phyloP scores from a whole-genome alignment of 1,284 basidiomycete genomes.

The Papiliotrema nemorosa region DNA sequence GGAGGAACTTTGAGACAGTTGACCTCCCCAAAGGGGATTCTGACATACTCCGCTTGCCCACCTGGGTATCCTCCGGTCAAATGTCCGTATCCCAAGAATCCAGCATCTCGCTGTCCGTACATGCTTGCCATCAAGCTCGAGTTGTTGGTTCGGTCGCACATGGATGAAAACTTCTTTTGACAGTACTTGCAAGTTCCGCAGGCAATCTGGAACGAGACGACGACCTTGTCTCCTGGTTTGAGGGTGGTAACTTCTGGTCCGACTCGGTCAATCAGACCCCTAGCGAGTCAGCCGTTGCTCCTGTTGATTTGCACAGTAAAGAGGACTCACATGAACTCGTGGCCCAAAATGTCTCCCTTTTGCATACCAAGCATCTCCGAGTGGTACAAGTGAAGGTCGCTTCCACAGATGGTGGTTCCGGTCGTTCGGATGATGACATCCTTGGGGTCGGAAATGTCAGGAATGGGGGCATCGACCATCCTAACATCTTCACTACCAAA shows the following conservation, averaged over 20 bases:
- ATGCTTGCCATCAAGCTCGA: slow-evolving; percentile 59
- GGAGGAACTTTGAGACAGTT: slow-evolving; percentile 67
- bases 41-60: slow-evolving; percentile 57
- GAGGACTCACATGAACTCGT: slow-evolving; percentile 60
- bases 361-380: slow-evolving; percentile 61
- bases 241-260: slow-evolving; percentile 63
- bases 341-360: slow-evolving; percentile 71
- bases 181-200: slow-evolving; percentile 72
- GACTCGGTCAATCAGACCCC: slow-evolving; percentile 63
- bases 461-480: slow-evolving; percentile 61
- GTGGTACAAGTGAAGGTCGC: slow-evolving; percentile 68
- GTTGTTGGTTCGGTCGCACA: slow-evolving; percentile 69
- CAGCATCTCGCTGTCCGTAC: slow-evolving; percentile 67
- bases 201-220: slow-evolving; percentile 71
- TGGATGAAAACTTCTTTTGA: slow-evolving; percentile 65
- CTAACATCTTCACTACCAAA: slow-evolving; percentile 55
- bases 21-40: slow-evolving; percentile 66
- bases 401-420: slow-evolving; percentile 51
- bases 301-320: not conserved
- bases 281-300: slow-evolving; percentile 3
- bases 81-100: slow-evolving; percentile 59
- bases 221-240: slow-evolving; percentile 63
- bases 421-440: slow-evolving; percentile 47
- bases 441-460: slow-evolving; percentile 54
- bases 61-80: slow-evolving; percentile 65